Conservation (phyloP, 495 filamentous ascomycete species). For the Podospora pseudopauciseta region DNA sequence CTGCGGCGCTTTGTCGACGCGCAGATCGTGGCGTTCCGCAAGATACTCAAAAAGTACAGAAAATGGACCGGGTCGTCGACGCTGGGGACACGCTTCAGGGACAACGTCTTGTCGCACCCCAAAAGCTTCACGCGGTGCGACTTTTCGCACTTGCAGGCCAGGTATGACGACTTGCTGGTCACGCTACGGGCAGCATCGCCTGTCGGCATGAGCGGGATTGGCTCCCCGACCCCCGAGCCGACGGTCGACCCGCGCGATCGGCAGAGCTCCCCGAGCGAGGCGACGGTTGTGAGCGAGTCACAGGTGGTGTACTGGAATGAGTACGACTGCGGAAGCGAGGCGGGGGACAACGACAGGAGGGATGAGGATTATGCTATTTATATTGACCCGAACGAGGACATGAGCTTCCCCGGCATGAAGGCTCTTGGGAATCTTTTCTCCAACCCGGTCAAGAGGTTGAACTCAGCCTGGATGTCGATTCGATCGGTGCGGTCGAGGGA, state of each 20-base stretch:
- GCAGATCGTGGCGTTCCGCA: slow-evolving; percentile 63
- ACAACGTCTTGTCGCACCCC: slow-evolving; percentile 52
- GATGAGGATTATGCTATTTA: slow-evolving; percentile 53
- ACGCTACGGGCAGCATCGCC: slow-evolving; percentile 47
- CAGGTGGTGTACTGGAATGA: slow-evolving; percentile 58
- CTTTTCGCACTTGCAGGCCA: slow-evolving; percentile 50
- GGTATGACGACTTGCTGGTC: slow-evolving; percentile 54
- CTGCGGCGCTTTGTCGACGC: slow-evolving; percentile 60
- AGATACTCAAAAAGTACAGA: slow-evolving; percentile 73
- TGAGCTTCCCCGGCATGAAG: slow-evolving; percentile 46
- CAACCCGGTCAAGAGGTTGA: slow-evolving; percentile 43
- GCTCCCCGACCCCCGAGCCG: slow-evolving; percentile 18
- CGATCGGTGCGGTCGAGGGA: neutral
- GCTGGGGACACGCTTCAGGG: slow-evolving; percentile 56
- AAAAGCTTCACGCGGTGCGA: slow-evolving; percentile 61
- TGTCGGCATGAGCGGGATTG: slow-evolving; percentile 14
- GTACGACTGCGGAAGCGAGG: slow-evolving; percentile 61
- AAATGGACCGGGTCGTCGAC: slow-evolving; percentile 66
- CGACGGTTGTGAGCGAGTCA: slow-evolving; percentile 17
- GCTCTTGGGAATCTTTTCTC: slow-evolving; percentile 41
- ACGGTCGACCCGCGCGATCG: slow-evolving; percentile 15
- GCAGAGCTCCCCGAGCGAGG: slow-evolving; percentile 19
- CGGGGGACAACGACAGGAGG: slow-evolving; percentile 37
- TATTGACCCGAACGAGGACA: slow-evolving; percentile 51
- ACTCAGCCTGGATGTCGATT: slow-evolving; percentile 38